A percentile compares a stretch with the other conserved stretches of the same genome.
Evolutionary conservation across 2,329 filamentous ascomycete species (phyloP).

Genomic region (Pseudocercospora vitis): DNA sequence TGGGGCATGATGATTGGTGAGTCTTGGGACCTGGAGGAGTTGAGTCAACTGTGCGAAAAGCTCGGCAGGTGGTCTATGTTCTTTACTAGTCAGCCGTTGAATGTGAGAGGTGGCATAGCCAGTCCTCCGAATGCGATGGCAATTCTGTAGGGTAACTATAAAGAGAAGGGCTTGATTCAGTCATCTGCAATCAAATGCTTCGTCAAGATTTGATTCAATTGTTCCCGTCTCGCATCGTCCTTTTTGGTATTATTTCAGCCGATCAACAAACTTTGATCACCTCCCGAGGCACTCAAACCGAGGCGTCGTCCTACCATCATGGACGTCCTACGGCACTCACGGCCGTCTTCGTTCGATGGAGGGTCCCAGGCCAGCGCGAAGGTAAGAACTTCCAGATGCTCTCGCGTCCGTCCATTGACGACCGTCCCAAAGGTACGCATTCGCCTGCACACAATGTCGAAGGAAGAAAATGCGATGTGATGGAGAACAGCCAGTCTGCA

Average conservation of each 20-base stretch:
- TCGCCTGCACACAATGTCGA: slow-evolving; percentile 8
- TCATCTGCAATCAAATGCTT: no score
- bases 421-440: not conserved
- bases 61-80: slow-evolving; percentile 50
- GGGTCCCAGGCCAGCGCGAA: no score
- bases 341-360: no score
- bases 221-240: no score
- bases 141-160: slow-evolving; percentile 38
- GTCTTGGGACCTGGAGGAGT: slow-evolving; percentile 50
- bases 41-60: slow-evolving; percentile 44
- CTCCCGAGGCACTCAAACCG: no score
- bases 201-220: no score
- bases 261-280: no score
- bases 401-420: not conserved
- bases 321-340: no score
- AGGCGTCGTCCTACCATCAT: no score
- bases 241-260: no score
- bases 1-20: slow-evolving; percentile 56
- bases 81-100: slow-evolving; percentile 48
- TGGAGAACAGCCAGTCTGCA: slow-evolving; percentile 8
- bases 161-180: no score
- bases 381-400: not conserved
- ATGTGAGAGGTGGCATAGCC: slow-evolving; percentile 43
- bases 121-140: slow-evolving; percentile 42
- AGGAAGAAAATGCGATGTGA: slow-evolving; percentile 7